Percentiles rank a stretch among this genome's conserved stretches.
Evolutionary conservation across 352 stramenopile genomes (phyloP).

Genomic region (Thalassiosira livingstoniorum): DNA sequence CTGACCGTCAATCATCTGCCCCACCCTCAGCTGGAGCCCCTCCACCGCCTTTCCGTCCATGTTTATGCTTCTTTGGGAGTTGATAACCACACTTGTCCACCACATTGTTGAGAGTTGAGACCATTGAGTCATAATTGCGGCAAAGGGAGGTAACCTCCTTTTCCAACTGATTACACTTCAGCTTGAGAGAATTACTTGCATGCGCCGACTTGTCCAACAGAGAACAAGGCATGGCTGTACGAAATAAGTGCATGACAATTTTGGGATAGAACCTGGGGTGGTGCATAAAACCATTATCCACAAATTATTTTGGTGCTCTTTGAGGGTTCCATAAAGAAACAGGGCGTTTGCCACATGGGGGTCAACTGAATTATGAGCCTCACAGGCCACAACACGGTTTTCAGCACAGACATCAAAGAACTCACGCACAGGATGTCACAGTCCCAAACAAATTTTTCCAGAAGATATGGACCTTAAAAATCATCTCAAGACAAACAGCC

Average conservation of each 20-base stretch:
- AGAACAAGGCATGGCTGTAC: too few relatives aligned
- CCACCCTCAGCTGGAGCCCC: too few relatives aligned
- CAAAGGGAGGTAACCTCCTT: neutral
- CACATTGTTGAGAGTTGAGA: too few relatives aligned
- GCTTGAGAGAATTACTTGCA: neutral
- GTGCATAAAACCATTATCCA: neutral
- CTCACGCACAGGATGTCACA: neutral
- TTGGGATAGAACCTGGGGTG: slow-evolving; percentile 12
- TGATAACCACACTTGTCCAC: too few relatives aligned
- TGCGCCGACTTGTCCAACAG: too few relatives aligned
- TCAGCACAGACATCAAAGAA: neutral
- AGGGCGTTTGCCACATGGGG: neutral
- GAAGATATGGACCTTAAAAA: neutral
- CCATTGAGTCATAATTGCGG: too few relatives aligned
- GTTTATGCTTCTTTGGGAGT: too few relatives aligned
- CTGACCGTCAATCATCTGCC: too few relatives aligned
- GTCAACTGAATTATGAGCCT: too few relatives aligned
- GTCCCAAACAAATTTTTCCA: neutral
- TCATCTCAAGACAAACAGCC: neutral
- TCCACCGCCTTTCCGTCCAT: too few relatives aligned
- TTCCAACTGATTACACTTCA: neutral
- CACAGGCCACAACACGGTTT: neutral
- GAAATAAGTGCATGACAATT: slow-evolving; percentile 4
- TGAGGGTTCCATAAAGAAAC: neutral
- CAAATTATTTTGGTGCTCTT: neutral